Evolutionary conservation across 2,329 filamentous ascomycete species (phyloP).

Genomic region (Drechslerella coelobrocha): DNA sequence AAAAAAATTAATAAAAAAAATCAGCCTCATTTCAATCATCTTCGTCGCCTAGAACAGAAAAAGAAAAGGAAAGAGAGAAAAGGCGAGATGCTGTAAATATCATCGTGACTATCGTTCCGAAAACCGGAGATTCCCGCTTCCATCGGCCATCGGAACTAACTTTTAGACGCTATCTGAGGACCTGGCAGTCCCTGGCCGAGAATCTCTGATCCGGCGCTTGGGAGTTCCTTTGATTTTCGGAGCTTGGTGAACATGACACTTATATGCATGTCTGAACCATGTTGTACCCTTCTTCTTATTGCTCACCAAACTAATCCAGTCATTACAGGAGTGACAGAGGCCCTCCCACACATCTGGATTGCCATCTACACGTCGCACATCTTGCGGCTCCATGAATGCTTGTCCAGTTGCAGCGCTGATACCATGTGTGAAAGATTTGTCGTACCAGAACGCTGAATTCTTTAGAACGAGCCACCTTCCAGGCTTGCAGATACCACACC

Average conservation of each 20-base stretch:
- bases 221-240: conserved; percentile 74
- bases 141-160: not conserved
- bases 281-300: conserved; percentile 92
- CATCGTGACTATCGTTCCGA: not conserved
- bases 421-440: conserved; percentile 87
- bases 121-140: not conserved
- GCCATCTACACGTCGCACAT: conserved; percentile 77
- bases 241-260: conserved; percentile 64
- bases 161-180: conserved; percentile 38
- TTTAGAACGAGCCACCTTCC: conserved; percentile 86
- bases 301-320: conserved; percentile 81
- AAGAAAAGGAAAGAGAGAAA: no score
- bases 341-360: conserved; percentile 84
- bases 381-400: conserved; percentile 77
- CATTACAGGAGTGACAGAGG: conserved; percentile 76
- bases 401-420: conserved; percentile 82
- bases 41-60: not conserved
- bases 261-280: conserved; percentile 89
- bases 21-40: not conserved
- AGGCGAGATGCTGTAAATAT: not conserved
- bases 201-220: conserved; percentile 64
- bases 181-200: conserved; percentile 40
- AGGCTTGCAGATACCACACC: conserved; percentile 87
- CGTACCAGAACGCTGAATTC: conserved; percentile 92
- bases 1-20: not conserved